Evolutionary conservation across 1,284 basidiomycete species (phyloP).

Genomic region (Erythrobasidium hasegawianum): DNA sequence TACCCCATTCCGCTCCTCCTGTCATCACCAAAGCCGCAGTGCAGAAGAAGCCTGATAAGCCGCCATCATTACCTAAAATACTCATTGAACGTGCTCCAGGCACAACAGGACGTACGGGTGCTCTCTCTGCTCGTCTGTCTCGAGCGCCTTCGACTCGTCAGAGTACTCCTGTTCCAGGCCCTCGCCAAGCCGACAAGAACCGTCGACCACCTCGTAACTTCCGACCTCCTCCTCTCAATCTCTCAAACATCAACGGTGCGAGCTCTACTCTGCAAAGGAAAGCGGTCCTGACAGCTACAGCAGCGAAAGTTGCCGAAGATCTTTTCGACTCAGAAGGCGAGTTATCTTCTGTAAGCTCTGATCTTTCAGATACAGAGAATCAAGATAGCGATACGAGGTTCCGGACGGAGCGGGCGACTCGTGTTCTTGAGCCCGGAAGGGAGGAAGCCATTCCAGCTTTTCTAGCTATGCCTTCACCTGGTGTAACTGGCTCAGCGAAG

Average conservation of each 20-base stretch:
- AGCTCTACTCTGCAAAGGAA: not conserved
- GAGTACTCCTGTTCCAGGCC: conserved; percentile 9
- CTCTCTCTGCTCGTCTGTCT: not conserved
- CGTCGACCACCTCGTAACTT: not conserved
- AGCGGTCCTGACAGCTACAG: not conserved
- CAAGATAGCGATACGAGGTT: conserved; percentile 23
- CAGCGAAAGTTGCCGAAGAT: conserved; percentile 8
- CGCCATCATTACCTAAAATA: conserved; percentile 18
- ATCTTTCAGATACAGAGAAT: conserved; percentile 17
- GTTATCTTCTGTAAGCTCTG: conserved; percentile 24
- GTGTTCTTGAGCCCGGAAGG: conserved; percentile 11
- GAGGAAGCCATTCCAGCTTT: conserved; percentile 17
- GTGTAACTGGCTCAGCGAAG: not conserved
- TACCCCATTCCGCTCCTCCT: not conserved
- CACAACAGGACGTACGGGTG: conserved; percentile 5
- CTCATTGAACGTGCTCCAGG: conserved; percentile 26
- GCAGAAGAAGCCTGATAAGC: not conserved
- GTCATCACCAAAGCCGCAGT: too few relatives aligned
- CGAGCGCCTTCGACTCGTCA: conserved; percentile 7
- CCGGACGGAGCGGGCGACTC: conserved; percentile 14
- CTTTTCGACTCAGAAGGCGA: conserved; percentile 29
- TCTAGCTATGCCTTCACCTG: conserved; percentile 6
- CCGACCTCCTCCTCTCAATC: not conserved
- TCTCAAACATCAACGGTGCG: not conserved
- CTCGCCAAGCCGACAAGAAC: not conserved